Conservation (phyloP, 2,329 filamentous ascomycete species). For the Tolypocladium tropicale region DNA sequence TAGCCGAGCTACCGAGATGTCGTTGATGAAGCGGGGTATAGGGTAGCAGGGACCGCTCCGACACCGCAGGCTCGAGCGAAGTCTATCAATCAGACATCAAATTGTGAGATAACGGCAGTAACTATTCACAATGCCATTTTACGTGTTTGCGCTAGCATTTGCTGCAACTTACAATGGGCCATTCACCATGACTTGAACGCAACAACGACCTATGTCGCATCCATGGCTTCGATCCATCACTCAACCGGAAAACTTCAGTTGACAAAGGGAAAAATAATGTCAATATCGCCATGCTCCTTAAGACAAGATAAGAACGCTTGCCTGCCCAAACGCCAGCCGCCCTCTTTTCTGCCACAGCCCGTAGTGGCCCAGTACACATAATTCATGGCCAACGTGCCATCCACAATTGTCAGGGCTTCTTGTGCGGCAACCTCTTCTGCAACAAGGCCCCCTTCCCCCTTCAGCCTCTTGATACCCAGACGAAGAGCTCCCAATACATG, state of each 20-base stretch:
- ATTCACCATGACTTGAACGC: background rate
- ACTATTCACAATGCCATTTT: background rate
- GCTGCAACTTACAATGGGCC: background rate
- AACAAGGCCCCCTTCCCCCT: background rate
- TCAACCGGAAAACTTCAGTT: background rate
- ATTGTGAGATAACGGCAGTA: no score
- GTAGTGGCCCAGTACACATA: background rate
- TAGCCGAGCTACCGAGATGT: background rate
- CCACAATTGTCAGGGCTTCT: background rate
- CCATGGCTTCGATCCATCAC: background rate
- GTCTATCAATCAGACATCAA: background rate
- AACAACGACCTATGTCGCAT: background rate
- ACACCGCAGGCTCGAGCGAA: background rate
- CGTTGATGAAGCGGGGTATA: background rate
- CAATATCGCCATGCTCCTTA: conserved; percentile 22
- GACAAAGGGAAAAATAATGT: conserved; percentile 14
- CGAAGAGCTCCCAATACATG: no score
- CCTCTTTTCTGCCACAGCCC: background rate
- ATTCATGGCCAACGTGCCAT: background rate
- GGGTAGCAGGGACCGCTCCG: background rate
- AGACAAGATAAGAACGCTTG: conserved; percentile 14
- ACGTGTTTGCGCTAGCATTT: background rate
- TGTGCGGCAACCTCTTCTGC: background rate
- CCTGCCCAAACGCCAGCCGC: conserved; percentile 19
- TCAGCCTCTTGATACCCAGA: background rate